Conservation (phyloP, 495 filamentous ascomycete species). For the Trypethelium eluteriae region DNA sequence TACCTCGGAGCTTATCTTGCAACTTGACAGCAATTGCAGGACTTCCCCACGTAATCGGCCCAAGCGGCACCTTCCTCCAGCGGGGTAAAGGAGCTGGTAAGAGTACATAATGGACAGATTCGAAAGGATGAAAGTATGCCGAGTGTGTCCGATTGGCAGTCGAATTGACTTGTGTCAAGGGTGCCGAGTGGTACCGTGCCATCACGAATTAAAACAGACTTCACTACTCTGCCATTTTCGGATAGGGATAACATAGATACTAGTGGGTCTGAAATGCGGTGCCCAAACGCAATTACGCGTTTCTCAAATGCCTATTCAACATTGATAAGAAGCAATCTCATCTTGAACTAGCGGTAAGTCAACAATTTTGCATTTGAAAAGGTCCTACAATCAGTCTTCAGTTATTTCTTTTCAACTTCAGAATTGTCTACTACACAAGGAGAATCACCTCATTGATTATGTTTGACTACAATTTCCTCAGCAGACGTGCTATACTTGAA, state of each 20-base stretch:
- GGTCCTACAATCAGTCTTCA: too few species aligned
- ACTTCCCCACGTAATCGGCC: background rate
- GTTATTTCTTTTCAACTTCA: background rate
- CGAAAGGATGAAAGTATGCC: background rate
- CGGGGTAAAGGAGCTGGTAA: background rate
- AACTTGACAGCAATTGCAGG: background rate
- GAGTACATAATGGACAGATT: background rate
- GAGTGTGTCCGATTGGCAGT: background rate
- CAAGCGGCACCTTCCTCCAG: background rate
- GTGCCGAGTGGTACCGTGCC: background rate
- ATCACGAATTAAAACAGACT: background rate
- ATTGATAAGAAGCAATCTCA: too few species aligned
- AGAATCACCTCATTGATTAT: background rate
- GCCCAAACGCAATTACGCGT: too few species aligned
- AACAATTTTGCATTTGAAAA: too few species aligned
- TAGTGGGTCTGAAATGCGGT: too few species aligned
- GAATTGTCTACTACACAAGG: background rate
- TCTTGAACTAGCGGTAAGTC: too few species aligned
- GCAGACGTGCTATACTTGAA: conserved; percentile 3
- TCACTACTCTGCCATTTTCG: background rate
- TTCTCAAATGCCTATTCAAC: too few species aligned
- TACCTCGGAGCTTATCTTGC: background rate
- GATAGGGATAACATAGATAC: background rate
- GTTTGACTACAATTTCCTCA: background rate
- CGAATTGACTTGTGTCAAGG: background rate